Conservation (phyloP, 2,329 filamentous ascomycete genomes). For the Pseudodiploospora longispora region DNA sequence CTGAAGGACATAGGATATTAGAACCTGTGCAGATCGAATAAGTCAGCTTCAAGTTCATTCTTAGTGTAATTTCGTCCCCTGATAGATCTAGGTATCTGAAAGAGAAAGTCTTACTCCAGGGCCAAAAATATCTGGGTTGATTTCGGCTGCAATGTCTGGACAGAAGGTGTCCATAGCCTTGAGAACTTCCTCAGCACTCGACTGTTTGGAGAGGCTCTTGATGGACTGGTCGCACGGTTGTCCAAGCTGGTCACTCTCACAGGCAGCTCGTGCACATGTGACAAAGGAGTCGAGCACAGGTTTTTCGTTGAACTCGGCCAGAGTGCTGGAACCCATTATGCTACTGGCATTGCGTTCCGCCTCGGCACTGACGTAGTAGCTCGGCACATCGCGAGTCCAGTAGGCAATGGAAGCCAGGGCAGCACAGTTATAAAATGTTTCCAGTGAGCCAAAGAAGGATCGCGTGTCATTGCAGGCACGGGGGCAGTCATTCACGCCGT, state of each 20-base stretch:
- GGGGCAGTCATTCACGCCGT: conserved; percentile 22
- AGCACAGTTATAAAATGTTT: conserved; percentile 32
- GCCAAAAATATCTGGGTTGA: conserved; percentile 32
- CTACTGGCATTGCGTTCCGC: conserved; percentile 28
- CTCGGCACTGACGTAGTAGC: conserved; percentile 22
- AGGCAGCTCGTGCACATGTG: conserved; percentile 26
- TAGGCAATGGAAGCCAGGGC: conserved; percentile 26
- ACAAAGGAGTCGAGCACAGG: conserved; percentile 25
- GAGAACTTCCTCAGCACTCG: conserved; percentile 22
- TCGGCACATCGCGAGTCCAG: conserved; percentile 21
- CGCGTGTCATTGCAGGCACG: conserved; percentile 22
- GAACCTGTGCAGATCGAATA: conserved; percentile 16
- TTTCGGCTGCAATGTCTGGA: conserved; percentile 26
- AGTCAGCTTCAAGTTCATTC: conserved; percentile 1
- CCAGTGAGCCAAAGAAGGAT: conserved; percentile 25
- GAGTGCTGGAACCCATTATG: conserved; percentile 25
- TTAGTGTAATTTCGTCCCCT: background rate
- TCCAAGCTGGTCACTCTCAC: conserved; percentile 24
- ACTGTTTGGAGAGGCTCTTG: conserved; percentile 16
- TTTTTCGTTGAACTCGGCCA: conserved; percentile 22
- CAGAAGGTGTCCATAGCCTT: conserved; percentile 27
- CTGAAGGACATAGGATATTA: conserved; percentile 31
- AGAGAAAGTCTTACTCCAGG: conserved; percentile 23
- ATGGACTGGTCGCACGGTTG: conserved; percentile 22
- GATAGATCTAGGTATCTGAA: background rate